phyloP scores from a whole-genome alignment of 139 green algal genomes.

The Limnomonas spitsbergensis region DNA sequence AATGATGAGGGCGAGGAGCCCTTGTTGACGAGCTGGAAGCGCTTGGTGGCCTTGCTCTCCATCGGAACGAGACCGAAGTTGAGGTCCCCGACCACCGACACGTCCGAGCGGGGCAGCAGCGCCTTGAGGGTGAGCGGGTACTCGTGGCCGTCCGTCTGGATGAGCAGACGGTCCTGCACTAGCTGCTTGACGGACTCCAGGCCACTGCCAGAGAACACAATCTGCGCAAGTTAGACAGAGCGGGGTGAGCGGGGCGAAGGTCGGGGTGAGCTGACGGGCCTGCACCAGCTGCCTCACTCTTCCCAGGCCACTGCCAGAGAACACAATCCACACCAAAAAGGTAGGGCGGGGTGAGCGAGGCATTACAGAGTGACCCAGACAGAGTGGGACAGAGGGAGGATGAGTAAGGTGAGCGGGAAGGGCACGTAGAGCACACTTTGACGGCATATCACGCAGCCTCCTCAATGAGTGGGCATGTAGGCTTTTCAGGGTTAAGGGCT shows the following conservation, averaged over 20 bases:
- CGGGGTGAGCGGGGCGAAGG: background rate
- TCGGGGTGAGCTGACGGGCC: background rate
- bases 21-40: conserved; percentile 37
- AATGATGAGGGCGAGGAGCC: conserved; percentile 22
- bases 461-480: too few species aligned
- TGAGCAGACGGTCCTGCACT: conserved; percentile 30
- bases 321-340: background rate
- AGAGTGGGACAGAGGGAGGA: too few species aligned
- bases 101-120: conserved; percentile 10
- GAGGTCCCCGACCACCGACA: conserved; percentile 40
- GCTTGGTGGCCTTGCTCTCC: conserved; percentile 39
- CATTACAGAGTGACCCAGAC: too few species aligned
- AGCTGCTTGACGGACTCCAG: conserved; percentile 25
- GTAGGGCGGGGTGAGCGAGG: background rate
- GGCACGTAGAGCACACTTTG: too few species aligned
- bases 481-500: too few species aligned
- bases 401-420: too few species aligned
- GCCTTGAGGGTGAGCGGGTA: conserved; percentile 31
- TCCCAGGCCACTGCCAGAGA: background rate
- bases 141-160: conserved; percentile 38
- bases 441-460: too few species aligned
- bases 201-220: conserved; percentile 27
- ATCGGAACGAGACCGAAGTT: conserved; percentile 41
- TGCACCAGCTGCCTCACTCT: background rate
- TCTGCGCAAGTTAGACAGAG: conserved; percentile 14